Evolutionary conservation across 2,329 filamentous ascomycete genomes (phyloP).

Genomic region (Calonectria fujianensis): DNA sequence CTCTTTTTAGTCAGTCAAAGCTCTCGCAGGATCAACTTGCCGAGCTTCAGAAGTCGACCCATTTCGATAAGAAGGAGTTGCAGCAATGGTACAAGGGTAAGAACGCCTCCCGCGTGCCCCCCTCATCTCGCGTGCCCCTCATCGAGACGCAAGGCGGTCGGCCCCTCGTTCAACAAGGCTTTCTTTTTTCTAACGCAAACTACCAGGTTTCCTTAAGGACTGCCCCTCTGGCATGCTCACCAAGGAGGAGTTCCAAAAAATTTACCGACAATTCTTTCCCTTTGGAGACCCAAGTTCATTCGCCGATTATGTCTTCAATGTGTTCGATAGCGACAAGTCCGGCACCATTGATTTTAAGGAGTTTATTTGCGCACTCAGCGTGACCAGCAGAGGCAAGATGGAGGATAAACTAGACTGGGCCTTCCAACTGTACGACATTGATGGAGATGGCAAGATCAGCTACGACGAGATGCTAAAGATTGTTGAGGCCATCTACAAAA

Average conservation of each 20-base stretch:
- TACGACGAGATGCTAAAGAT: constrained; percentile 99
- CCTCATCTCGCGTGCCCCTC: constrained; percentile 32
- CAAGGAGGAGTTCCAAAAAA: constrained; percentile 99
- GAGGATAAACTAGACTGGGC: constrained; percentile 99
- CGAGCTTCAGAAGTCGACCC: constrained; percentile 96
- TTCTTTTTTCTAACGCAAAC: constrained; percentile 41
- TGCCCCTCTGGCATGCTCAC: constrained; percentile 97
- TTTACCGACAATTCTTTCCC: constrained; percentile 99
- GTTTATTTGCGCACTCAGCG: constrained; percentile 98
- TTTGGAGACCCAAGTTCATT: constrained; percentile 98
- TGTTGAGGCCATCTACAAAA: constrained; percentile 99
- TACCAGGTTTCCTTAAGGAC: constrained; percentile 94
- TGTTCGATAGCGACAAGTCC: constrained; percentile 98
- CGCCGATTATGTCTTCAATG: constrained; percentile 99
- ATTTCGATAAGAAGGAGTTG: constrained; percentile 99
- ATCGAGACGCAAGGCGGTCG: constrained; percentile 13
- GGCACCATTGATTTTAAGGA: constrained; percentile 99
- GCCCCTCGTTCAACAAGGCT: constrained; percentile 6
- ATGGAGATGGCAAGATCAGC: constrained; percentile 98
- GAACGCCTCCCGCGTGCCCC: constrained; percentile 52
- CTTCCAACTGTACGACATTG: constrained; percentile 99
- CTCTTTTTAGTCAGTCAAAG: constrained; percentile 88
- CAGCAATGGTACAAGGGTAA: constrained; percentile 99
- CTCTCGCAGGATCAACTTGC: constrained; percentile 96
- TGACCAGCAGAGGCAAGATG: constrained; percentile 98